Percentiles rank a stretch among this genome's conserved stretches.
phyloP scores from a whole-genome alignment of 2,329 filamentous ascomycete genomes.

The Sclerotinia spermophila region DNA sequence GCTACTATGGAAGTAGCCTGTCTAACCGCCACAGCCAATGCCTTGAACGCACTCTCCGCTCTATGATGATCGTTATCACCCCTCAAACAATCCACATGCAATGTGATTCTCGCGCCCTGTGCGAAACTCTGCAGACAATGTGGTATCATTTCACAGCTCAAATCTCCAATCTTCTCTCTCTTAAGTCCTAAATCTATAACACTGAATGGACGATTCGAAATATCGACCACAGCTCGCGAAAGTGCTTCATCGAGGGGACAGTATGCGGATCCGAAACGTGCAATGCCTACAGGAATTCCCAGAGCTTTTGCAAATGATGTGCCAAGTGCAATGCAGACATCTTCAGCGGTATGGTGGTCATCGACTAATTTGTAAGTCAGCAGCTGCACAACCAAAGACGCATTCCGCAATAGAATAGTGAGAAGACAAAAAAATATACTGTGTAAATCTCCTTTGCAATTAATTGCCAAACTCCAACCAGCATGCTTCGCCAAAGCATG shows the following conservation, averaged over 20 bases:
- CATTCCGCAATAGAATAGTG: not conserved
- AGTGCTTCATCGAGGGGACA: constrained; percentile 93
- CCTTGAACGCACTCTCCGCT: constrained; percentile 96
- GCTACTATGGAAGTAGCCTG: constrained; percentile 71
- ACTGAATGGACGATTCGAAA: constrained; percentile 85
- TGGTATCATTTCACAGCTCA: constrained; percentile 95
- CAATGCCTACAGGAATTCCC: constrained; percentile 72
- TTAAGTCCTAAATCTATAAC: constrained; percentile 80
- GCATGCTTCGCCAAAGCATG: constrained; percentile 95
- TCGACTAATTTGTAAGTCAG: constrained; percentile 61
- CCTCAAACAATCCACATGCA: constrained; percentile 89
- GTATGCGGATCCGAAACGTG: constrained; percentile 88
- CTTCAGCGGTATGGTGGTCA: constrained; percentile 97
- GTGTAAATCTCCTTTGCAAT: constrained; percentile 84
- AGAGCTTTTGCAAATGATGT: constrained; percentile 79
- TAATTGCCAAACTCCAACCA: constrained; percentile 83
- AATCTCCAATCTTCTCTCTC: constrained; percentile 89
- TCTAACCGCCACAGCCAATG: constrained; percentile 79
- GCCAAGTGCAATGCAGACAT: constrained; percentile 88
- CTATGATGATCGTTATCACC: constrained; percentile 95
- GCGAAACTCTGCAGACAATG: constrained; percentile 95
- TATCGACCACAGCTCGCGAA: constrained; percentile 87
- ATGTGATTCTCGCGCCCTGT: constrained; percentile 81
- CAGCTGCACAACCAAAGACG: constrained; percentile 4
- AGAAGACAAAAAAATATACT: constrained; percentile 52